Base-by-base conservation (phyloP, 192 early-diverging fungal species). In the Diversispora eburnea region DNA sequence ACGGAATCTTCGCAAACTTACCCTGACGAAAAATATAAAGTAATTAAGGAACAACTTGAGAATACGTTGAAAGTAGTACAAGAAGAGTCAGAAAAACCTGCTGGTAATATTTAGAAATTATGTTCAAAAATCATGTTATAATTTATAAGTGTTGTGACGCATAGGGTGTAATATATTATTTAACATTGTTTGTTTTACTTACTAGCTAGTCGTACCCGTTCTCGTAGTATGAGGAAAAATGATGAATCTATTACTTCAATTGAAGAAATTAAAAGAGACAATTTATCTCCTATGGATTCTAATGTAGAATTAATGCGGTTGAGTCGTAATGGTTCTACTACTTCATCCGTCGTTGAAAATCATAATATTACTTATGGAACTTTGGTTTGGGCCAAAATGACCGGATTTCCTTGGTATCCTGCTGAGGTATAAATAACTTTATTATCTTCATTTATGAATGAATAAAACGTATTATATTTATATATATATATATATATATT, bases 341-440 rank as follows among this genome's bases (percentile, higher is more conserved):
- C 33, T 45, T 63, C 61, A 43, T 12, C 19, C 25, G 59, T n/a
- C 5, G 19, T 19, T n/a, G 71, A 74, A 51, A 5, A 17, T 5
- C 3, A 46, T 3, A 56, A 74, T 6, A 22, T 74, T 20, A 45
- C 73, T 2, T 70, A 56, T 42, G 80, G 75, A 9, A 69, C 71
- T 0, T 55, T 87, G 45, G 85, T 87, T 2, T 87, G 85, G 85
- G 85, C 85, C 12, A 82, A 79, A 52, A 82, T 87, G 58, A 68
- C 71, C 60, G 83, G 85, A 7, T 87, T 82, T 65, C 85, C 85
- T n/a, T 77, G 78, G 55, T 82, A 84, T 62, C 85, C 85, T 54
- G 83, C 82, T 54, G 77, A 77, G 65, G 85, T 86, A 82, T 58
- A 8, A 58, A 10, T 52, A 19, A 45, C 33, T 12, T 70, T 58